These are phyloP conservation scores for Gigaspora rosea DNA, from an alignment of 192 early-diverging fungal species.

Conservation along the genomic window DNA sequence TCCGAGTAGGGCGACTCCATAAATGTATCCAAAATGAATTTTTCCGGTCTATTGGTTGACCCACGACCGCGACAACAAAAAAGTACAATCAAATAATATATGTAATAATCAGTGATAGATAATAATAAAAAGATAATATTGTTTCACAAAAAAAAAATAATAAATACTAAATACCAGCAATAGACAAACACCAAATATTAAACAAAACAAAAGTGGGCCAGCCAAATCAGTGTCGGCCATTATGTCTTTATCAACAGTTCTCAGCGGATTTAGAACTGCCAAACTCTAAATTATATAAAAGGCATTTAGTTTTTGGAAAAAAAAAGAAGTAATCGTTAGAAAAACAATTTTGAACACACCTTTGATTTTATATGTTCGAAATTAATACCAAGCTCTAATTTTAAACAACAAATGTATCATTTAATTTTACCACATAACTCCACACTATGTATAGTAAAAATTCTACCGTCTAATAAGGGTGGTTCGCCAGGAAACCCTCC, in stretches of 20 bases:
- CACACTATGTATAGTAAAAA: neutral
- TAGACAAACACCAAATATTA: constrained; percentile 89
- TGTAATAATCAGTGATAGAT: neutral
- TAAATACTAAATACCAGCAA: constrained; percentile 58
- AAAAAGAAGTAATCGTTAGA: neutral
- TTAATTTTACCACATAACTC: constrained; percentile 1
- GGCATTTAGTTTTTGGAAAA: neutral
- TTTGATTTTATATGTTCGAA: constrained; percentile 90
- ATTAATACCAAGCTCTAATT: constrained; percentile 88
- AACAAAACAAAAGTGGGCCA: constrained; percentile 89
- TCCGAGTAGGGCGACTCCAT: constrained; percentile 90
- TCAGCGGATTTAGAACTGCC: constrained; percentile 84
- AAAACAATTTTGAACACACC: constrained; percentile 37
- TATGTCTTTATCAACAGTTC: constrained; percentile 73
- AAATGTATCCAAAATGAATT: constrained; percentile 96
- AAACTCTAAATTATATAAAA: constrained; percentile 52
- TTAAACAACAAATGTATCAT: neutral
- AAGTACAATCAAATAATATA: neutral
- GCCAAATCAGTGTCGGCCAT: constrained; percentile 97
- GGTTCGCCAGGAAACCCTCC: constrained; percentile 92
- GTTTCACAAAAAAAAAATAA: neutral
- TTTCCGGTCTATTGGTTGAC: constrained; percentile 71
- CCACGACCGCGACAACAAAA: neutral
- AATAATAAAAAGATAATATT: neutral
- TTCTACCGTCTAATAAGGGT: constrained; percentile 82